These are phyloP conservation scores for Amauroascus verrucosus DNA, from an alignment of 2,329 filamentous ascomycete species.

Conservation along the genomic window DNA sequence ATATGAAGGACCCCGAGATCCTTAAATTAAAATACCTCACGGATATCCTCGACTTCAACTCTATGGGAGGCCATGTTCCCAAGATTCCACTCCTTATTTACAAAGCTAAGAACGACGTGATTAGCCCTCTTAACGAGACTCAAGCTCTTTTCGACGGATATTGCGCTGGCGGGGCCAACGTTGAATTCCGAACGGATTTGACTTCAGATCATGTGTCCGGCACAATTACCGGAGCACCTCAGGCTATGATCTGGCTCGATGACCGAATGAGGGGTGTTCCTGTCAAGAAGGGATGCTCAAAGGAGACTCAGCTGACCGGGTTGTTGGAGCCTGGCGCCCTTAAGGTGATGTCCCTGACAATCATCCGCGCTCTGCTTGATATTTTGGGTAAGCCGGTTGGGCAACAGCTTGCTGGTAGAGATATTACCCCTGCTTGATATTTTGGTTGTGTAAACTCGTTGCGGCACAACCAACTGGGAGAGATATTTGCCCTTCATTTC, in stretches of 20 bases:
- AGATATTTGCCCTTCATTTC: no score
- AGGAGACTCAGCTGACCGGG: constrained; percentile 4
- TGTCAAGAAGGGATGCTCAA: constrained; percentile 6
- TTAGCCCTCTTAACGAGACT: constrained; percentile 36
- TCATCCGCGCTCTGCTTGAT: constrained; percentile 8
- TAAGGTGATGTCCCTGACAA: constrained; percentile 1
- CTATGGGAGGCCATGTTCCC: constrained; percentile 35
- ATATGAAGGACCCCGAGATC: constrained; percentile 17
- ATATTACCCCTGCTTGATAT: constrained; percentile 6
- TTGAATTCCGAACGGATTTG: constrained; percentile 39
- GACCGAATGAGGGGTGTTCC: constrained; percentile 18
- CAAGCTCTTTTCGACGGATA: constrained; percentile 37
- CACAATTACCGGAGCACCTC: constrained; percentile 25
- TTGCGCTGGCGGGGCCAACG: constrained; percentile 33
- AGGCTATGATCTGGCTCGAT: constrained; percentile 26
- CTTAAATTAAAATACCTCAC: constrained; percentile 14
- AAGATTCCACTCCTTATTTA: constrained; percentile 43
- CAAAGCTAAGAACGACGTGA: constrained; percentile 41
- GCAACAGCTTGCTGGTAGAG: background rate
- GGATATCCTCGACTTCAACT: constrained; percentile 19
- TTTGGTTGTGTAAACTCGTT: constrained; percentile 11
- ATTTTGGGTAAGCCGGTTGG: constrained; percentile 12
- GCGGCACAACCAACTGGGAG: background rate
- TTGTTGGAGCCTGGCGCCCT: constrained; percentile 10
- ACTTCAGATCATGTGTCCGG: constrained; percentile 36